A percentile compares a stretch with the other conserved stretches of the same genome.
Evolutionary conservation across 306 rosid species (phyloP).

Genomic region (Corylus americana): DNA sequence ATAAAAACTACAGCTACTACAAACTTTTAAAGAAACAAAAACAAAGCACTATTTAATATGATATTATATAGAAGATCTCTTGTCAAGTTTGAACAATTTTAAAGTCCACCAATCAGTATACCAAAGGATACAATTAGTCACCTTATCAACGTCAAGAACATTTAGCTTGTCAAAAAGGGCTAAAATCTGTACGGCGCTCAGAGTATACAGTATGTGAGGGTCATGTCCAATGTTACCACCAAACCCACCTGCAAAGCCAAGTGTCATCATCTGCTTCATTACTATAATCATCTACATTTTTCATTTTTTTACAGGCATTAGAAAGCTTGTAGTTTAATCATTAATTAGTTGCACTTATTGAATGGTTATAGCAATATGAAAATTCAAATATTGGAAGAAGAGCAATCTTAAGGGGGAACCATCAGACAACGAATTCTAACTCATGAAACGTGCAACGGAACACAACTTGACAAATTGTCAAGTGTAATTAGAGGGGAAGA

Average conservation of each 20-base stretch:
- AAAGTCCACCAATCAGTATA: conserved; percentile 19
- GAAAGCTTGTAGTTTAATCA: background rate
- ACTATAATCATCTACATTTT: background rate
- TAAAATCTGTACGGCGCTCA: conserved; percentile 85
- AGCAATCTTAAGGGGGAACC: background rate
- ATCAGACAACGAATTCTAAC: background rate
- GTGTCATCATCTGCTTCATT: background rate
- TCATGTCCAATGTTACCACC: conserved; percentile 86
- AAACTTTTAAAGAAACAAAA: background rate
- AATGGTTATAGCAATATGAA: background rate
- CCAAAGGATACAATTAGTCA: conserved; percentile 84
- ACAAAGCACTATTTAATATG: background rate
- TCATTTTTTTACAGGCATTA: background rate
- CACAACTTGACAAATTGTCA: background rate
- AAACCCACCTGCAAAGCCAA: conserved; percentile 68
- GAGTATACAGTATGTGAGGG: conserved; percentile 75
- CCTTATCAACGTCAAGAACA: conserved; percentile 61
- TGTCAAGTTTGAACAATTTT: background rate
- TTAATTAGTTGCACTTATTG: background rate
- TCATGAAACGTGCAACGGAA: background rate
- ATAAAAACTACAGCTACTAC: background rate
- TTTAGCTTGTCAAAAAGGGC: conserved; percentile 69
- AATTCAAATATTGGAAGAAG: background rate
- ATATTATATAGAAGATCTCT: background rate
- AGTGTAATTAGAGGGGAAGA: no score